Evolutionary conservation across 1,284 basidiomycete species (phyloP).

Genomic region (Psilocybe mexicana): DNA sequence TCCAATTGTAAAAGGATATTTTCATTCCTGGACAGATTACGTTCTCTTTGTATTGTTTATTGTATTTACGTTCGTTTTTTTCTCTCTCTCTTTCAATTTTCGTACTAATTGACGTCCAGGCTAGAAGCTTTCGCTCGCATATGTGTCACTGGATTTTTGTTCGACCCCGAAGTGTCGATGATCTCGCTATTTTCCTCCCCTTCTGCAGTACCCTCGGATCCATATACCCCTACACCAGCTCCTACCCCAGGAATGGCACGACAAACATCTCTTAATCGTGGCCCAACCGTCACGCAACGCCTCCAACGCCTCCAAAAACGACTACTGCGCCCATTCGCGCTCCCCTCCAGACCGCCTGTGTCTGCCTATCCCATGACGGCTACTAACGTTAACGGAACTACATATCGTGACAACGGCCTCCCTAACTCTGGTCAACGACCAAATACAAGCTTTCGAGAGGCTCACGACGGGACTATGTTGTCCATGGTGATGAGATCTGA

Average conservation of each 20-base stretch:
- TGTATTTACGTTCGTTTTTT: constrained; percentile 77
- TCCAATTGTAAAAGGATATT: constrained; percentile 69
- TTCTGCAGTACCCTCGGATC: constrained; percentile 36
- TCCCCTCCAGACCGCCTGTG: constrained; percentile 27
- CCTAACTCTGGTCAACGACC: constrained; percentile 21
- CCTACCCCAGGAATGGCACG: constrained; percentile 28
- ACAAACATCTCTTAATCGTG: constrained; percentile 38
- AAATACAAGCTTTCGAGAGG: constrained; percentile 33
- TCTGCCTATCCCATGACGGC: constrained; percentile 20
- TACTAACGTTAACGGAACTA: constrained; percentile 1
- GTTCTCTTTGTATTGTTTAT: constrained; percentile 82
- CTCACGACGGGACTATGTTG: constrained; percentile 43
- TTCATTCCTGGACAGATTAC: constrained; percentile 87
- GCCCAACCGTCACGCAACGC: constrained; percentile 38
- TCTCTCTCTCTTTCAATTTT: not conserved
- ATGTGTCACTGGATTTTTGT: constrained; percentile 86
- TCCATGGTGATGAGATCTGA: constrained; percentile 53
- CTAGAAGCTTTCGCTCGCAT: constrained; percentile 89
- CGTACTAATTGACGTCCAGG: constrained; percentile 37
- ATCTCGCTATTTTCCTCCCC: constrained; percentile 53
- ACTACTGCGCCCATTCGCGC: constrained; percentile 45
- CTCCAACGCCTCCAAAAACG: constrained; percentile 39
- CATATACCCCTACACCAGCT: constrained; percentile 31
- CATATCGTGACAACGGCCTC: constrained; percentile 19
- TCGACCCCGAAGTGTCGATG: constrained; percentile 81